Conservation (phyloP, 2,329 filamentous ascomycete species). For the Neopestalotiopsis sp. region DNA sequence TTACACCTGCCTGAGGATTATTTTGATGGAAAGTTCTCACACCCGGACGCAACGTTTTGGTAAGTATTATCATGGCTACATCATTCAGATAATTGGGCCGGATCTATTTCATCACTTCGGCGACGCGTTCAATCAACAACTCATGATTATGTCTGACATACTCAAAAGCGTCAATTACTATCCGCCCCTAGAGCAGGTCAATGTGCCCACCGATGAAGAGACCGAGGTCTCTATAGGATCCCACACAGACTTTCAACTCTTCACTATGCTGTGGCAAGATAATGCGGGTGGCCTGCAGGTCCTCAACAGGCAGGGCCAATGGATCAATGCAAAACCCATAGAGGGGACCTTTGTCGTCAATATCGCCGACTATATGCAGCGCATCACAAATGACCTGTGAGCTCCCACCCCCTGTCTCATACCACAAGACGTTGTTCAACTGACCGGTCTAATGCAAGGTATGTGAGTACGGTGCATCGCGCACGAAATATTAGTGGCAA, state of each 20-base stretch:
- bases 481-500: conserved; percentile 41
- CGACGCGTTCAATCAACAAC: conserved; percentile 24
- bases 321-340: conserved; percentile 48
- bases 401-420: neutral
- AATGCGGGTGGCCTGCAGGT: conserved; percentile 49
- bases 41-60: conserved; percentile 40
- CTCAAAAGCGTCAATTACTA: conserved; percentile 41
- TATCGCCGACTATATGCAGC: conserved; percentile 48
- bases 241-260: conserved; percentile 54
- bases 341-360: conserved; percentile 50
- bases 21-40: conserved; percentile 41
- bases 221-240: conserved; percentile 41
- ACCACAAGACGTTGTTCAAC: neutral
- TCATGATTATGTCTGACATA: neutral
- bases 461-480: conserved; percentile 46
- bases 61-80: conserved; percentile 33
- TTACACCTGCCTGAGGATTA: conserved; percentile 44
- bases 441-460: conserved; percentile 25
- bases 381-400: conserved; percentile 43
- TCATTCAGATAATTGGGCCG: too few relatives aligned
- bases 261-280: conserved; percentile 53
- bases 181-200: conserved; percentile 33
- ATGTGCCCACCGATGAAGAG: conserved; percentile 28
- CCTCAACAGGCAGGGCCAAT: conserved; percentile 47
- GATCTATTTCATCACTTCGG: too few relatives aligned